phyloP scores from a whole-genome alignment of 257 asterid genomes.

The Cynanchum wilfordii region DNA sequence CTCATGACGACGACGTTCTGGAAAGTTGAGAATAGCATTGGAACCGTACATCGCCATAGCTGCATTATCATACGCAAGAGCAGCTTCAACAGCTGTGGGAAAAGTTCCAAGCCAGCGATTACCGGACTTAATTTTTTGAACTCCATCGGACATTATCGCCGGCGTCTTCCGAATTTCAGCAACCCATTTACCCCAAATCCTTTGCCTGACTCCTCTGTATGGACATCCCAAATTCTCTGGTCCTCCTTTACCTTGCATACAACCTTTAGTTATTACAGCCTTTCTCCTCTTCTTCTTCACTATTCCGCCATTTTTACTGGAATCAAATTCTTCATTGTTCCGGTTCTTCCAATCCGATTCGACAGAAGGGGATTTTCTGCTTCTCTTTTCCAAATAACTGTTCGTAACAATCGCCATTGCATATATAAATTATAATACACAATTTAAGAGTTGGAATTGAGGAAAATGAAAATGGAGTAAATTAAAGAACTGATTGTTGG shows the following conservation, averaged over 20 bases:
- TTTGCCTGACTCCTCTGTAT: constrained; percentile 32
- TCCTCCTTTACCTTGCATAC: constrained; percentile 30
- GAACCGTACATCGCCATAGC: constrained; percentile 22
- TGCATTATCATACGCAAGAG: constrained; percentile 27
- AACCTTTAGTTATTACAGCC: constrained; percentile 10
- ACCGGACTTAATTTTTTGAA: background rate
- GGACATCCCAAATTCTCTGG: constrained; percentile 22
- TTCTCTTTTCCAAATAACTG: constrained; percentile 1
- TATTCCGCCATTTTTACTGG: background rate
- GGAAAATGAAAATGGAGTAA: no score
- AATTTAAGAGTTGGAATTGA: background rate
- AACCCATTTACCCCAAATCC: constrained; percentile 37
- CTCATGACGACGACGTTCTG: background rate
- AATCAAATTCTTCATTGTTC: background rate
- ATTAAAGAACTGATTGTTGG: no score
- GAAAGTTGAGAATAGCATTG: constrained; percentile 25
- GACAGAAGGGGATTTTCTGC: constrained; percentile 6
- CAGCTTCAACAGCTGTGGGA: constrained; percentile 25
- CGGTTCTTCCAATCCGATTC: constrained; percentile 9
- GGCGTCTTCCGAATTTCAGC: constrained; percentile 30
- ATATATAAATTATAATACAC: no score
- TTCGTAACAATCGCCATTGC: constrained; percentile 1
- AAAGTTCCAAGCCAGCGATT: constrained; percentile 34
- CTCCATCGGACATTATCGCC: background rate
- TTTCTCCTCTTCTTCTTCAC: constrained; percentile 1